A percentile compares a stretch with the other conserved stretches of the same genome.
Evolutionary conservation across 768 basidiomycete species (phyloP).

Genomic region (Chalciporus chontae): DNA sequence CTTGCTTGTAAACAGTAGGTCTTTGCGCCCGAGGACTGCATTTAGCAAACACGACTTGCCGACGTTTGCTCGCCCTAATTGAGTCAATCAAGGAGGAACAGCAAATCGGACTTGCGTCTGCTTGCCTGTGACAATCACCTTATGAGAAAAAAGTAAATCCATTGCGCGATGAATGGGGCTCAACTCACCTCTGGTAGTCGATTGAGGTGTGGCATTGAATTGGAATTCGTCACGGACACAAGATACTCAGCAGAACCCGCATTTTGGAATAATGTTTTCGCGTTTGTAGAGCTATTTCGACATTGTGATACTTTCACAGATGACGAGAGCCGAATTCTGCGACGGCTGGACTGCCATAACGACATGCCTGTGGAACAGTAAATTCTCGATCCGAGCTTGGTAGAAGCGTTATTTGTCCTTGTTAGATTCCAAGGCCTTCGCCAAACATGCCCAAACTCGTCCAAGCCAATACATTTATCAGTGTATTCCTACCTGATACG

Average conservation of each 20-base stretch:
- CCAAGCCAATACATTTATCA: not conserved
- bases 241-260: conserved; percentile 29
- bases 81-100: not conserved
- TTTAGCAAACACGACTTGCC: conserved; percentile 78
- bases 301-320: not conserved
- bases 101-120: not conserved
- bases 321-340: not conserved
- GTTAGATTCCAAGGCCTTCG: conserved; percentile 21
- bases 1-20: conserved; percentile 60
- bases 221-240: conserved; percentile 13
- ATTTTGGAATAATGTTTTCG: conserved; percentile 19
- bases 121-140: conserved; percentile 30
- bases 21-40: conserved; percentile 55
- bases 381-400: not conserved
- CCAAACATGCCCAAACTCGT: conserved; percentile 25
- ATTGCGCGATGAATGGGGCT: not conserved
- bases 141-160: conserved; percentile 3
- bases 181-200: conserved; percentile 29
- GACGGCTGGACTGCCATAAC: conserved; percentile 1
- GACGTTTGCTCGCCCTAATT: conserved; percentile 68
- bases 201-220: conserved; percentile 16
- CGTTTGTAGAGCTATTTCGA: conserved; percentile 14
- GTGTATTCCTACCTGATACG: not conserved
- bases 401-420: conserved; percentile 19
- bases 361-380: conserved; percentile 9